phyloP scores from a whole-genome alignment of 2,329 filamentous ascomycete species.

The Chaetomiaceae sp. region DNA sequence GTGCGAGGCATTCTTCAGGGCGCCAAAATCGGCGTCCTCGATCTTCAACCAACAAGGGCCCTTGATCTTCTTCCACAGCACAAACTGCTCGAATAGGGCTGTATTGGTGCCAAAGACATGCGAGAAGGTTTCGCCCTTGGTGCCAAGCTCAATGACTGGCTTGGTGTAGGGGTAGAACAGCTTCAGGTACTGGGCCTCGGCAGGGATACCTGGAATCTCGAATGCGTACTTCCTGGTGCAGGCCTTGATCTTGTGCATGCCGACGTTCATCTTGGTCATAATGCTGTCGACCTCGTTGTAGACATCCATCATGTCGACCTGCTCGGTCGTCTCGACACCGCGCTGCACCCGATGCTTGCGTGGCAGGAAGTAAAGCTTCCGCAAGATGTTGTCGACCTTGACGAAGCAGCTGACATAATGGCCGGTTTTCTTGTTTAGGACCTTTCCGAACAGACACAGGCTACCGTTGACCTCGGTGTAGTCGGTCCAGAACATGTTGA shows the following conservation, averaged over 20 bases:
- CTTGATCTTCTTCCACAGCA: conserved; percentile 98
- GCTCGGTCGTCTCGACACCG: conserved; percentile 65
- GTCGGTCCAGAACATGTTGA: conserved; percentile 95
- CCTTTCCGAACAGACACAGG: conserved; percentile 92
- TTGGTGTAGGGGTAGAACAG: conserved; percentile 93
- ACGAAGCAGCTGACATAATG: conserved; percentile 86
- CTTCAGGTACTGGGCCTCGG: conserved; percentile 87
- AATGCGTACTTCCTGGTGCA: conserved; percentile 92
- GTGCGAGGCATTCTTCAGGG: conserved; percentile 88
- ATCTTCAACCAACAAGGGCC: conserved; percentile 97
- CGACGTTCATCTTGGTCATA: conserved; percentile 81
- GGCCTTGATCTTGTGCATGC: conserved; percentile 88
- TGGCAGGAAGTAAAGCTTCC: conserved; percentile 90
- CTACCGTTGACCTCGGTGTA: conserved; percentile 90
- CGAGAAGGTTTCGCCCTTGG: conserved; percentile 82
- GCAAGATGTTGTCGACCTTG: conserved; percentile 88
- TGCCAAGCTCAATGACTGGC: conserved; percentile 61
- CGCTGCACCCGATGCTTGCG: conserved; percentile 53
- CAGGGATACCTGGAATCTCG: conserved; percentile 79
- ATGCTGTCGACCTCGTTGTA: conserved; percentile 82
- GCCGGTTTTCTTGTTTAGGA: conserved; percentile 77
- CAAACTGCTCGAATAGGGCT: conserved; percentile 93
- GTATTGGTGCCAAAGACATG: conserved; percentile 93
- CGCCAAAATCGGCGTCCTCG: conserved; percentile 72
- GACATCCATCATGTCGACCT: conserved; percentile 81